Evolutionary conservation across 208 protist genomes (phyloP), one percentile per base, ranked within the genome.

Genomic region (Polymyxa betae): DNA sequence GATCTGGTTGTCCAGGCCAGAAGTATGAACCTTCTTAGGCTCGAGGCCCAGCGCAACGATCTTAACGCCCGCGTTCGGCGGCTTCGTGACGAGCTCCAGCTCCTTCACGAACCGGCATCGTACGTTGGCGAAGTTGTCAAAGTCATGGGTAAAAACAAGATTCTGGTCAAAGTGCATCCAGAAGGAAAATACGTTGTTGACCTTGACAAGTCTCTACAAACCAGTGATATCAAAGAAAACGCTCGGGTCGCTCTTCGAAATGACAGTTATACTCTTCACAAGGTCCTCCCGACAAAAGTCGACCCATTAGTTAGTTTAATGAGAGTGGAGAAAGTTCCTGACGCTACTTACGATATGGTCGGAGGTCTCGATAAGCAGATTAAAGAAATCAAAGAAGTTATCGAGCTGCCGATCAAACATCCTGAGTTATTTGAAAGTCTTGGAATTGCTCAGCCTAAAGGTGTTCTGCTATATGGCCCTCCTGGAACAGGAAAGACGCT

Each of bases 251-350:
- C 98, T 20, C 96, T 99, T 38, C 94, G 97, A 49, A 98, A 96
- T 91, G 98, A 98, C 91, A 97, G 94, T 40, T 99, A 98, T 82
- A 94, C 95, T 5, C 96, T 99, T 46, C 98, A 99, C 95, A 98
- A 93, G 44, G 92, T 96, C n/a, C 88, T 96, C 29, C 94, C 94
- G 5, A 87, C 90, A 0, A 93, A 93, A 88, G 92, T 95, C 29
- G 98, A 99, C 93, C 98, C 98, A 20, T 95, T 99, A 1, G 98
- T 99, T 1, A 97, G 95, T 0, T 96, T 99, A 35, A 99, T 99
- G 98, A 98, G 98, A 93, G 98, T 99, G 16, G 98, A 99, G 93
- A 99, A 99, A 95, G 98, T 99, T 0, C 98, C 98, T 90, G 98
- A 99, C 92, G 98, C 98, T 10, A 99, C 98, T 0, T 99, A 99